phyloP scores from a whole-genome alignment of 805 yeast genomes.

The Hemisphaericaspora nanyangensis region DNA sequence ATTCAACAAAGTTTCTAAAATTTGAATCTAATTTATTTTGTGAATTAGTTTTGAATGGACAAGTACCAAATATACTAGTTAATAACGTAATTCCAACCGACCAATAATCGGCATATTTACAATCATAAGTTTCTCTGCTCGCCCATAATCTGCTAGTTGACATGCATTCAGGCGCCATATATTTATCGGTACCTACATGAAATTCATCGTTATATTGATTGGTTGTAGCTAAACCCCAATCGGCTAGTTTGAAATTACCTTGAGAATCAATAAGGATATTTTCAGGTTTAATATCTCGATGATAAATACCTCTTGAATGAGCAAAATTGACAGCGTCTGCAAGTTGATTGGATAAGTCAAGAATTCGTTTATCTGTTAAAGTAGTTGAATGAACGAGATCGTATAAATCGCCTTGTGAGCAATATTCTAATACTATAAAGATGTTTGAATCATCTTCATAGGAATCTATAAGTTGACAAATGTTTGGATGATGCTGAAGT shows the following conservation, averaged over 20 bases:
- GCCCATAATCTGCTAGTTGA: slow-evolving; percentile 9
- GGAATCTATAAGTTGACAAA: slow-evolving; percentile 55
- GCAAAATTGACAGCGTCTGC: slow-evolving; percentile 49
- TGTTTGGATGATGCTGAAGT: slow-evolving; percentile 43
- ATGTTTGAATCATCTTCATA: slow-evolving; percentile 47
- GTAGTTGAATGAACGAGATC: slow-evolving; percentile 42
- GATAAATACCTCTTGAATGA: slow-evolving; percentile 59
- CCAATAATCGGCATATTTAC: slow-evolving; percentile 51
- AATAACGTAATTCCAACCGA: slow-evolving; percentile 50
- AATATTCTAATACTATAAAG: slow-evolving; percentile 62
- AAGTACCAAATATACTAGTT: slow-evolving; percentile 47
- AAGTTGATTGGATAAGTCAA: slow-evolving; percentile 47
- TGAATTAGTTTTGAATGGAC: slow-evolving; percentile 44
- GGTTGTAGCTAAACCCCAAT: slow-evolving; percentile 69
- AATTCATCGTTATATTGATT: slow-evolving; percentile 24
- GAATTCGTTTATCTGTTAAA: slow-evolving; percentile 22
- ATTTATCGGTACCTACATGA: slow-evolving; percentile 55
- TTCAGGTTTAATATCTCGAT: slow-evolving; percentile 74
- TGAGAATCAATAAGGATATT: slow-evolving; percentile 52
- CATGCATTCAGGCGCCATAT: slow-evolving; percentile 55
- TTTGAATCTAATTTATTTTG: slow-evolving; percentile 35
- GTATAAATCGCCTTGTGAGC: slow-evolving; percentile 63
- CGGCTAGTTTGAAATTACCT: slow-evolving; percentile 60
- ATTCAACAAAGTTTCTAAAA: slow-evolving; percentile 39
- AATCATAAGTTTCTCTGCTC: slow-evolving; percentile 18